Evolutionary conservation across 352 stramenopile species (phyloP), one percentile per base, ranked within the genome.

Genomic region (Globisporangium middletonii): DNA sequence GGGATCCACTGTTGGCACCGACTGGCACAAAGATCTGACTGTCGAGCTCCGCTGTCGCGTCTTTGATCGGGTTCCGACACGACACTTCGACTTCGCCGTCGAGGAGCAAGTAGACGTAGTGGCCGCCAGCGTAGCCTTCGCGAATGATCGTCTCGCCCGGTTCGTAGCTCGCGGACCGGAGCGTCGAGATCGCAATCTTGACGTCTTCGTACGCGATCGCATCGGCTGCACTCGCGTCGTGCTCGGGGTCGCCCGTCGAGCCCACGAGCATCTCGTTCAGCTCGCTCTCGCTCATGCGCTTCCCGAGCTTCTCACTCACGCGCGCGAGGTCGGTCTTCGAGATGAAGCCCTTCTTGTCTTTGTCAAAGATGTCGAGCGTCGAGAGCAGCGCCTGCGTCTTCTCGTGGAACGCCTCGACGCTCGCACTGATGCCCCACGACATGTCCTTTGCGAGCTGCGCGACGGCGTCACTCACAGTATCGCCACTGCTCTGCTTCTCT

Each of bases 231-330:
- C 69, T 72, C 0, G 69, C 61, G 35, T 70, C 77, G 55, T 88
- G 67, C 43, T 93, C 83, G 0, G 83, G 83, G 49, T 93, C 83
- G 0, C 83, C 83, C 2, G 77, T 88, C 1, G 79, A 71, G 4
- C 80, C 79, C 1, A 87, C 78, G n/a, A 93, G 75, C 83, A 93
- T 93, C 48, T 93, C 83, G 50, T 86, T 88, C 42, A 92, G 63
- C 50, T 92, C 83, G n/a, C 62, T 77, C 26, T 91, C 83, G 42
- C 72, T 90, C 62, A 92, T 72, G 7, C 75, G 69, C 12, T 79
- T 84, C 48, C 81, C 83, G 28, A 93, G 80, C 54, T 79, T 77
- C 62, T 83, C 71, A 26, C 77, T 85, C 37, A 92, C 83, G 28
- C 83, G 79, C 13, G 75, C 78, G 49, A 93, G 71, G n/a, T 93